Percentiles rank a stretch among this genome's conserved stretches.
These are phyloP conservation scores for Hyaloscypha bicolor DNA, from an alignment of 495 filamentous ascomycete genomes.

Conservation along the genomic window DNA sequence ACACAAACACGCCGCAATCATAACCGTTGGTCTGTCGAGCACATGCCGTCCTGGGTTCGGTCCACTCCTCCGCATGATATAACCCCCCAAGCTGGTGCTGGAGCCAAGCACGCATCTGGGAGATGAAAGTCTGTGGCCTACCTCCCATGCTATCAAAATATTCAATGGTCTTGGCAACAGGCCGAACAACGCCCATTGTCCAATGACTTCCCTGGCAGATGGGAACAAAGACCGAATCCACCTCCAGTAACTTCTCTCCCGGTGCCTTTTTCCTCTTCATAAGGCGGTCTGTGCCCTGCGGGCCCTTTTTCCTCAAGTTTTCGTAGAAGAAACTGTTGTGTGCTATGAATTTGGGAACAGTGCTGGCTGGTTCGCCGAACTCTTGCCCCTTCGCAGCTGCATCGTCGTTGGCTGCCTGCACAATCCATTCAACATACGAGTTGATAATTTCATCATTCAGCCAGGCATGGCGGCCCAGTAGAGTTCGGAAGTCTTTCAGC, in stretches of 20 bases:
- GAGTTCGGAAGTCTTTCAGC: slow-evolving; percentile 61
- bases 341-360: slow-evolving; percentile 65
- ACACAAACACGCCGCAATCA: slow-evolving; percentile 82
- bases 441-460: slow-evolving; percentile 86
- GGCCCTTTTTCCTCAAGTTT: slow-evolving; percentile 56
- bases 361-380: slow-evolving; percentile 44
- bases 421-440: slow-evolving; percentile 61
- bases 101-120: slow-evolving; percentile 57
- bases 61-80: slow-evolving; percentile 68
- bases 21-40: slow-evolving; percentile 68
- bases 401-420: slow-evolving; percentile 57
- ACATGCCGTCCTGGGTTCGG: slow-evolving; percentile 42
- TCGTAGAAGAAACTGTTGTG: slow-evolving; percentile 75
- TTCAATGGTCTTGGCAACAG: slow-evolving; percentile 61
- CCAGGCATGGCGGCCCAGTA: slow-evolving; percentile 62
- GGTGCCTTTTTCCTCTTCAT: slow-evolving; percentile 58
- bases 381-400: slow-evolving; percentile 30
- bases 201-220: slow-evolving; percentile 55
- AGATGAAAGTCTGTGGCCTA: slow-evolving; percentile 36
- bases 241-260: slow-evolving; percentile 53
- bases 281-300: slow-evolving; percentile 52
- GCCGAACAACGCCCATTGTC: slow-evolving; percentile 68
- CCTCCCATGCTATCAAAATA: slow-evolving; percentile 72
- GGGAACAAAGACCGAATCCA: slow-evolving; percentile 65
- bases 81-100: slow-evolving; percentile 54